phyloP scores from a whole-genome alignment of 2,329 filamentous ascomycete species.

The Rhynchosporium graminicola region DNA sequence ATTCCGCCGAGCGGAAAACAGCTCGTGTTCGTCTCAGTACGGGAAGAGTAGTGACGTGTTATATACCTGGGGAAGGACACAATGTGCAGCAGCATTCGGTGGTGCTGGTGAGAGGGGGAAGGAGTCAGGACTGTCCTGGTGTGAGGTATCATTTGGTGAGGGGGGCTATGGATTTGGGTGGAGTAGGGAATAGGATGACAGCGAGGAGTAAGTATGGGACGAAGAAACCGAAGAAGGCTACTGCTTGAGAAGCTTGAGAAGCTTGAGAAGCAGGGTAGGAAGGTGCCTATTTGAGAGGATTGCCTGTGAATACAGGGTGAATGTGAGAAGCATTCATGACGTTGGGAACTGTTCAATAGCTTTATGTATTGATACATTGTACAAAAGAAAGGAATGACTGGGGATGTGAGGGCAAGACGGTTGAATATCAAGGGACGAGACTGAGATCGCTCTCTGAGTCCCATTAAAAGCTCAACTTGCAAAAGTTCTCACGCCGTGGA shows the following conservation, averaged over 20 bases:
- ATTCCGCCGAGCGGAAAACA: constrained; percentile 95
- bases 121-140: constrained; percentile 96
- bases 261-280: neutral
- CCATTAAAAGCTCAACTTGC: too few relatives aligned
- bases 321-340: constrained; percentile 15
- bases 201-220: constrained; percentile 96
- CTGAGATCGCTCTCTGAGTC: too few relatives aligned
- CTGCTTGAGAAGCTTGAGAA: constrained; percentile 23
- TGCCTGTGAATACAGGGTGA: neutral
- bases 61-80: constrained; percentile 96
- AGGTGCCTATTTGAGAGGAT: too few relatives aligned
- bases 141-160: constrained; percentile 93
- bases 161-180: constrained; percentile 89
- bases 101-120: constrained; percentile 89
- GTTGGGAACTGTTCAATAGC: constrained; percentile 15
- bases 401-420: too few relatives aligned
- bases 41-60: constrained; percentile 84
- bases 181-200: constrained; percentile 80
- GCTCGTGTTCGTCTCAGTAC: constrained; percentile 87
- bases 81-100: constrained; percentile 99
- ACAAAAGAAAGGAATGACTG: constrained; percentile 10
- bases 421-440: too few relatives aligned
- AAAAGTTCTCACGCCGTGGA: too few relatives aligned
- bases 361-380: constrained; percentile 15
- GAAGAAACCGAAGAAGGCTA: constrained; percentile 91